Conservation (phyloP, 495 filamentous ascomycete genomes). For the Neohortaea acidophila region DNA sequence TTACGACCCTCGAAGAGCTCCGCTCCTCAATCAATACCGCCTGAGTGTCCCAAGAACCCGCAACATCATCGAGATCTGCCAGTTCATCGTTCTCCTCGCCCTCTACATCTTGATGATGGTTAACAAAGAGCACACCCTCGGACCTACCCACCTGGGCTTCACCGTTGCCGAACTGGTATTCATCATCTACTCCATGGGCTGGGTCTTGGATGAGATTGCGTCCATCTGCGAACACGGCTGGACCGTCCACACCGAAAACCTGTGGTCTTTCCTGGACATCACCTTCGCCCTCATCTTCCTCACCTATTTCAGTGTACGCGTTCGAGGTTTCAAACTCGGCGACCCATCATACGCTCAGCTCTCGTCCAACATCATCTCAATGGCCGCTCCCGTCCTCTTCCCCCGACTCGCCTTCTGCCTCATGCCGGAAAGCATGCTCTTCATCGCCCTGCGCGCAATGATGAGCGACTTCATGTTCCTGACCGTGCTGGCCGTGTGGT, state of each 20-base stretch:
- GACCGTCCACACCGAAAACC: slow-evolving; percentile 61
- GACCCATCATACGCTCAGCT: slow-evolving; percentile 33
- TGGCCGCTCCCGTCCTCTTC: slow-evolving; percentile 53
- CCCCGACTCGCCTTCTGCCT: slow-evolving; percentile 62
- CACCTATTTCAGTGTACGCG: slow-evolving; percentile 43
- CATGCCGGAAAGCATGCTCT: slow-evolving; percentile 58
- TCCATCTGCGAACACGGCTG: slow-evolving; percentile 58
- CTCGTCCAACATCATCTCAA: slow-evolving; percentile 51
- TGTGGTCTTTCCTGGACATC: slow-evolving; percentile 65
- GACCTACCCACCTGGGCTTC: slow-evolving; percentile 21
- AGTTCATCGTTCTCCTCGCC: slow-evolving; percentile 47
- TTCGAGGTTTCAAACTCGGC: slow-evolving; percentile 37
- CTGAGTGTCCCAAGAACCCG: slow-evolving; percentile 54
- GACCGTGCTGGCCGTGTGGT: slow-evolving; percentile 51
- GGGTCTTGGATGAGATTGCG: slow-evolving; percentile 57
- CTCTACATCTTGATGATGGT: slow-evolving; percentile 51
- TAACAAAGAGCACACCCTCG: slow-evolving; percentile 33
- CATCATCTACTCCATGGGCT: slow-evolving; percentile 50
- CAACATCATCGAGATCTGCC: slow-evolving; percentile 49
- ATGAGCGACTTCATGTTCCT: slow-evolving; percentile 56
- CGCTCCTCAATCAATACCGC: slow-evolving; percentile 59
- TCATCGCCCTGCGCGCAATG: slow-evolving; percentile 57
- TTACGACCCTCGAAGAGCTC: slow-evolving; percentile 49
- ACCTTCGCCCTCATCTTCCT: slow-evolving; percentile 48
- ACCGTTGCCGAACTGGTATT: slow-evolving; percentile 44